Evolutionary conservation across 2,329 filamentous ascomycete genomes (phyloP), one percentile per base, ranked within the genome.

Genomic region (Hymenoscyphus linearis): DNA sequence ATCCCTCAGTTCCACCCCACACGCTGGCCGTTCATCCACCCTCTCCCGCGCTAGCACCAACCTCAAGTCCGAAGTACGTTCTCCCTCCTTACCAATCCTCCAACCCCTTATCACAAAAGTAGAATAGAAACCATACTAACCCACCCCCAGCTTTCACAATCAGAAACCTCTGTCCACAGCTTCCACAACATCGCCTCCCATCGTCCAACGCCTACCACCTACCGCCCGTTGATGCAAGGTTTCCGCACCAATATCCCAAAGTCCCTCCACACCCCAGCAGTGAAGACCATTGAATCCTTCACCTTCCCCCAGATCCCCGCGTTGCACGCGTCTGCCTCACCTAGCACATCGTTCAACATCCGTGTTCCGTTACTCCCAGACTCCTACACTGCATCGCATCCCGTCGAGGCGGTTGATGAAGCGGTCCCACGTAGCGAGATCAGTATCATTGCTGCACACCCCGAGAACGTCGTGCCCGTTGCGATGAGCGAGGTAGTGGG

Each of bases 291-390:
- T 77, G 56, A 86, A 74, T 78, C 76, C 70, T 76, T 80, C 63
- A 73, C 84, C 63, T 77, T 87, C 60, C 84, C 84, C 27, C 72
- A 76, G 61, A 72, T 79, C 13, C 73, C 75, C 56, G 68, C 73
- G 4, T 7, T 52, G 63, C 72, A 53, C 56, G 27, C 27, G 4
- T 31, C 27, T 7, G 27, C 59, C 5, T 60, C 67, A 2, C 16
- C 9, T 6, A 64, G 66, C 55, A 67, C 73, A 14, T 75, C 76
- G 68, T 67, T 70, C 47, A 71, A 76, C 63, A 76, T 83, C 56
- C 83, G 82, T 65, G 80, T 87, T 36, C 85, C 85, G 35, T 76
- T 87, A 5, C 77, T 86, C 10, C 84, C 84, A 13, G 84, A 86
- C 74, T 84, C 82, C 76, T 83, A 80, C 73, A 65, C 37, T 13